A percentile compares a stretch with the other conserved stretches of the same genome.
phyloP scores from a whole-genome alignment of 164 flowering plant genomes.

The Annona cherimola region DNA sequence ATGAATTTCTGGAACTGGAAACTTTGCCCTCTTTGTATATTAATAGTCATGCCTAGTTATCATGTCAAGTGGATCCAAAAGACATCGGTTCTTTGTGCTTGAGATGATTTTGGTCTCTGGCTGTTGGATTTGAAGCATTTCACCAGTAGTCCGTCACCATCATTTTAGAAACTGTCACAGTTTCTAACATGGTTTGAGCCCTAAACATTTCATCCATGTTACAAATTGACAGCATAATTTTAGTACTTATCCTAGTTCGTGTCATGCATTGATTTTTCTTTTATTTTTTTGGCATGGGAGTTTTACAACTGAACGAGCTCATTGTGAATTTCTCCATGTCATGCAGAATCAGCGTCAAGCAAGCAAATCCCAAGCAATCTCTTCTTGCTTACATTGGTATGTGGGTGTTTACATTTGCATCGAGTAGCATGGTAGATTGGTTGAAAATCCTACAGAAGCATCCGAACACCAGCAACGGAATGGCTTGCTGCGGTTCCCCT shows the following conservation, averaged over 20 bases:
- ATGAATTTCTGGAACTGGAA: background rate
- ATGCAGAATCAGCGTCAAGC: conserved; percentile 40
- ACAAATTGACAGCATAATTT: background rate
- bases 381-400: conserved; percentile 26
- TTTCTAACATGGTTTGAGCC: background rate
- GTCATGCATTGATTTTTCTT: too few species aligned
- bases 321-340: background rate
- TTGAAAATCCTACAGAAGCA: background rate
- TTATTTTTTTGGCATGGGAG: too few species aligned
- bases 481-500: conserved; percentile 2
- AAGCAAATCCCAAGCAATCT: conserved; percentile 14
- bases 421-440: conserved; percentile 5
- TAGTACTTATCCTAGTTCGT: background rate
- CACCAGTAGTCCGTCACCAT: background rate
- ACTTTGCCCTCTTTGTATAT: background rate
- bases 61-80: background rate
- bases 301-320: background rate
- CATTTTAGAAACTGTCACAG: background rate
- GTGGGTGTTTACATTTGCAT: conserved; percentile 24
- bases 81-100: background rate
- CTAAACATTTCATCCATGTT: background rate
- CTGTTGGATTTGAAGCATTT: background rate
- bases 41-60: background rate
- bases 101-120: background rate
- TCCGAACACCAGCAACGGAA: background rate